Percentiles rank a stretch among this genome's conserved stretches.
phyloP scores from a whole-genome alignment of 1,284 basidiomycete genomes.

The Crepidotus sp. region DNA sequence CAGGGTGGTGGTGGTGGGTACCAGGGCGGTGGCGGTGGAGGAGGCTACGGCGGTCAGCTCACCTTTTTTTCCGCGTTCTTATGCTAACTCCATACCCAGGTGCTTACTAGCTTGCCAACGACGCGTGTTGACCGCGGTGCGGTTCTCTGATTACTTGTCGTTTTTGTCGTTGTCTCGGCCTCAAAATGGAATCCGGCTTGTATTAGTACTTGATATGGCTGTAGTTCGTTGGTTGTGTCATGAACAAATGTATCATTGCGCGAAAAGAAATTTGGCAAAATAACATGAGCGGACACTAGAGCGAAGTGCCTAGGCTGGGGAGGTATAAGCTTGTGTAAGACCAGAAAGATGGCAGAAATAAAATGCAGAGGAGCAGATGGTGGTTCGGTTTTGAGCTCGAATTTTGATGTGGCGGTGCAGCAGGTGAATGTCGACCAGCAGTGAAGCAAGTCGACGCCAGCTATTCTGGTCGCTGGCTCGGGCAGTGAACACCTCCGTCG shows the following conservation, averaged over 20 bases:
- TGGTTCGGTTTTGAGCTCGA: too few species aligned
- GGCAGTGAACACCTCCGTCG: too few species aligned
- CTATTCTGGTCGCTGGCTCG: too few species aligned
- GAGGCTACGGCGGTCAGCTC: neutral
- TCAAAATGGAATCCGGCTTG: slow-evolving; percentile 29
- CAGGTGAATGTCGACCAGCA: too few species aligned
- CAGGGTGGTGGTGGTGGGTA: slow-evolving; percentile 22
- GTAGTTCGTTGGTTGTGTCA: slow-evolving; percentile 2
- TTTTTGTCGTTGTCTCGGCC: slow-evolving; percentile 1
- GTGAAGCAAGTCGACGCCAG: neutral
- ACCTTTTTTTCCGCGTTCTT: neutral
- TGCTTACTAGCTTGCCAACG: neutral
- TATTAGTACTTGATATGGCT: slow-evolving; percentile 29
- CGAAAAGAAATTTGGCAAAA: neutral
- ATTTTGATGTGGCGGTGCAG: too few species aligned
- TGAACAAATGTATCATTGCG: slow-evolving; percentile 2
- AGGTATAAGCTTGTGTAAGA: too few species aligned
- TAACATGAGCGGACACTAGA: too few species aligned
- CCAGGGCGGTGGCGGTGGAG: slow-evolving; percentile 2
- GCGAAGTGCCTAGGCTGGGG: too few species aligned
- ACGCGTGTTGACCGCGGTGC: neutral
- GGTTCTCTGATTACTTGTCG: slow-evolving; percentile 1
- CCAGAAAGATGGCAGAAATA: too few species aligned
- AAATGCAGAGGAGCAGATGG: too few species aligned
- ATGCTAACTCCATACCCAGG: neutral